Evolutionary conservation across 1,284 basidiomycete genomes (phyloP).

Genomic region (Farysia itapuensis): DNA sequence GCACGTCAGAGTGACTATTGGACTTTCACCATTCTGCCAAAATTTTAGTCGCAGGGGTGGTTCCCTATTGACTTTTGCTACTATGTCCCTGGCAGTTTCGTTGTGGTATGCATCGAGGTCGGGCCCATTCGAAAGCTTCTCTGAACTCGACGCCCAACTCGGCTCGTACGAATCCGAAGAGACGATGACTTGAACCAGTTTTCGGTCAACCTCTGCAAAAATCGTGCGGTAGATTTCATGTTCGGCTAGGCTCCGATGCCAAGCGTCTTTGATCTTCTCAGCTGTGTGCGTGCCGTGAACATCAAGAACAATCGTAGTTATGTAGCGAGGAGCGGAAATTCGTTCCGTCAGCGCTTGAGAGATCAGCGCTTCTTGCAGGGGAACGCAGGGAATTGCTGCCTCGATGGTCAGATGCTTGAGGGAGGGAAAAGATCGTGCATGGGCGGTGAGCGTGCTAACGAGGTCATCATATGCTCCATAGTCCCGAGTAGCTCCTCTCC

Average conservation of each 20-base stretch:
- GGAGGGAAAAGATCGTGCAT: conserved; percentile 5
- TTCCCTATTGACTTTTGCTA: conserved; percentile 3
- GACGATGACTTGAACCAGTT: conserved; percentile 33
- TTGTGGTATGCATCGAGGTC: conserved; percentile 8
- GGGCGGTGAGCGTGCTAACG: conserved; percentile 6
- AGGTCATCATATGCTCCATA: conserved; percentile 5
- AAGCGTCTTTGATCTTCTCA: conserved; percentile 13
- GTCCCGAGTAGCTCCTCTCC: background rate
- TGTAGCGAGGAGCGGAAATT: conserved; percentile 30
- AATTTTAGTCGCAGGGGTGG: conserved; percentile 41
- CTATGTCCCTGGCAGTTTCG: conserved; percentile 22
- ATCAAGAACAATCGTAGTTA: conserved; percentile 33
- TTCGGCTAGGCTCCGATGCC: conserved; percentile 15
- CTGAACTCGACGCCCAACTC: conserved; percentile 5
- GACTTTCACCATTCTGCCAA: conserved; percentile 7
- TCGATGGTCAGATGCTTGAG: conserved; percentile 2
- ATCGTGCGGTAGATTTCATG: conserved; percentile 48
- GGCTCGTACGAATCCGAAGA: conserved; percentile 1
- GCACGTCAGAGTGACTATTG: conserved; percentile 18
- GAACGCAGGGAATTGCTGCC: conserved; percentile 36
- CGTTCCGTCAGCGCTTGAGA: conserved; percentile 18
- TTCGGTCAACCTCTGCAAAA: conserved; percentile 29
- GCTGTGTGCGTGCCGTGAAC: conserved; percentile 1
- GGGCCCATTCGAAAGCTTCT: background rate
- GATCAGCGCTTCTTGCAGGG: conserved; percentile 47